Conservation (phyloP, 257 asterid species). For the Primulina tabacum region DNA sequence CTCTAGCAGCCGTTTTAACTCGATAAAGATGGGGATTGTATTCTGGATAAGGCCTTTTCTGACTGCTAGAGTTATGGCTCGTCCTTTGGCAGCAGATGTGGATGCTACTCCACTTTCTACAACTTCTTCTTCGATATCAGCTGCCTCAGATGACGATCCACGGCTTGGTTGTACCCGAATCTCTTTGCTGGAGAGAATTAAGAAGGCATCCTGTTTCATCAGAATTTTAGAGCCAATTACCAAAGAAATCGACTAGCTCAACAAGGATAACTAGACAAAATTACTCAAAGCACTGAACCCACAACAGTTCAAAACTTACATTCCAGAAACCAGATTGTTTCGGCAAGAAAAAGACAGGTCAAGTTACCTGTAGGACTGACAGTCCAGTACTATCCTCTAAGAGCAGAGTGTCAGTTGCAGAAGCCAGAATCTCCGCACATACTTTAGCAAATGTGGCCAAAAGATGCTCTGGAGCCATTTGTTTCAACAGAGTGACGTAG, state of each 20-base stretch:
- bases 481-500: constrained; percentile 78
- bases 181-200: constrained; percentile 80
- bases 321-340: neutral
- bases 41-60: constrained; percentile 84
- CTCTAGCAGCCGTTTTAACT: constrained; percentile 77
- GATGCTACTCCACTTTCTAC: constrained; percentile 45
- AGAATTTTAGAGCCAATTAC: neutral
- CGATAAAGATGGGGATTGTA: constrained; percentile 88
- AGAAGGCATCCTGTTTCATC: constrained; percentile 69
- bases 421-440: constrained; percentile 76
- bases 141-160: constrained; percentile 51
- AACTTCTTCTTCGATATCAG: constrained; percentile 65
- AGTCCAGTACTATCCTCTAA: constrained; percentile 70
- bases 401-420: constrained; percentile 44
- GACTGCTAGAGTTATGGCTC: constrained; percentile 79
- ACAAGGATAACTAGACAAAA: neutral
- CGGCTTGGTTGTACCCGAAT: constrained; percentile 69
- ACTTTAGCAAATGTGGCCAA: constrained; percentile 93
- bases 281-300: neutral
- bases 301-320: neutral
- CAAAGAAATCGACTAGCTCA: neutral
- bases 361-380: constrained; percentile 77
- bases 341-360: neutral
- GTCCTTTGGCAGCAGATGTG: constrained; percentile 49
- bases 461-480: constrained; percentile 95